phyloP scores from a whole-genome alignment of 164 flowering plant genomes.

The Sextonia rubra region DNA sequence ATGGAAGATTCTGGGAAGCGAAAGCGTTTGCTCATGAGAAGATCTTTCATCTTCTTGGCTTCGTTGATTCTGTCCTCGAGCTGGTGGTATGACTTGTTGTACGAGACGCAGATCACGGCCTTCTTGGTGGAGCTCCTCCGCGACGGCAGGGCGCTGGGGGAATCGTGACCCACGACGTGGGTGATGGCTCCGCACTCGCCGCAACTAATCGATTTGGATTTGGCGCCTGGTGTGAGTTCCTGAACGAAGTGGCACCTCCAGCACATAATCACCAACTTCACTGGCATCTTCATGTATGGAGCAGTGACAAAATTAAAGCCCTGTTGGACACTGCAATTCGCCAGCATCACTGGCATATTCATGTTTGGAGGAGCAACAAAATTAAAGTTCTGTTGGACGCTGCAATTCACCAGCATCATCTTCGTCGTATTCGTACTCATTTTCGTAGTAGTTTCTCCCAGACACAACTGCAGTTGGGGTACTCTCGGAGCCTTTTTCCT shows the following conservation, averaged over 20 bases:
- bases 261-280: constrained; percentile 47
- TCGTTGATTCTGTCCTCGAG: constrained; percentile 74
- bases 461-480: no score
- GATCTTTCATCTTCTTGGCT: constrained; percentile 54
- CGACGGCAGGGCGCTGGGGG: constrained; percentile 36
- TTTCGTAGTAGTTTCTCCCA: no score
- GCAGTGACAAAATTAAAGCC: no score
- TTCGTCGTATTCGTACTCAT: no score
- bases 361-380: no score
- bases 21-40: constrained; percentile 36
- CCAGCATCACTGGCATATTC: not conserved
- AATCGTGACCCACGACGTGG: constrained; percentile 33
- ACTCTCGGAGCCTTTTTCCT: no score
- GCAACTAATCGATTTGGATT: constrained; percentile 48
- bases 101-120: constrained; percentile 68
- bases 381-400: no score
- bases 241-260: constrained; percentile 44
- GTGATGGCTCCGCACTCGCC: constrained; percentile 45
- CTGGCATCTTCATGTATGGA: no score
- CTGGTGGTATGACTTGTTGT: constrained; percentile 40
- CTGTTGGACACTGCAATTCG: not conserved
- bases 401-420: not conserved
- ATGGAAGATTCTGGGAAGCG: constrained; percentile 48
- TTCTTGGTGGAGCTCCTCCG: constrained; percentile 51
- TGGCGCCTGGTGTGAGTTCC: constrained; percentile 47